Evolutionary conservation across 139 green algal genomes (phyloP), one percentile per base, ranked within the genome.

Genomic region (Pleodorina starrii): DNA sequence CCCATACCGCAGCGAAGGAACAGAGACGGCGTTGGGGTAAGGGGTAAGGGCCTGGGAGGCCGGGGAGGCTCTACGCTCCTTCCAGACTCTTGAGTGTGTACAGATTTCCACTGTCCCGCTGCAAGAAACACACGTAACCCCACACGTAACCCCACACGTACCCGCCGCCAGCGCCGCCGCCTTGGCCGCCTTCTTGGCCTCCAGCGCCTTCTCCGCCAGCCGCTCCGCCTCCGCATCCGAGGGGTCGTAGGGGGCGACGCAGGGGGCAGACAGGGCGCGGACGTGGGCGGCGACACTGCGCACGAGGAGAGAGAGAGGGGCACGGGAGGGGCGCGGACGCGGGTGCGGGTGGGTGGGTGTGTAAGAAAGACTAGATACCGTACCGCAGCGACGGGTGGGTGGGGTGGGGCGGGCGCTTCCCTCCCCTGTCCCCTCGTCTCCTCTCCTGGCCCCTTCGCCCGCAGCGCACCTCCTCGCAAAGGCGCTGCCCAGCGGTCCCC

Each of bases 221-320:
- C 68, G 78, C 66, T 91, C 88, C 2, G 78, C 80, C 23, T 88
- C 86, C 29, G 91, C 91, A 3, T 95, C 92, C 29, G 43, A 12
- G 0, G 90, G 73, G 68, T 95, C 85, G 87, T 92, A 94, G 12
- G 79, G 69, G 76, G 94, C 71, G 12, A 14, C 19, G 85, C 96
- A 90, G 42, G 85, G 80, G 19, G 95, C 93, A 5, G 90, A 88
- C 54, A 99, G 92, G 10, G 93, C 94, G 1, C 93, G 89, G 35
- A 99, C 96, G 85, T 99, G 97, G 3, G 97, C 93, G 0, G 96
- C 97, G 29, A 99, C 97, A 51, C 88, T 90, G 72, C 27, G 72
- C 27, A n/a, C n/a, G n/a, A n/a, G n/a, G n/a, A n/a, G n/a, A n/a
- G n/a, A n/a, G n/a, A n/a, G n/a, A n/a, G n/a, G n/a, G n/a, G n/a